Evolutionary conservation across 148 eudicot genomes (phyloP), one percentile per base, ranked within the genome.

Genomic region (Camellia granthamiana): DNA sequence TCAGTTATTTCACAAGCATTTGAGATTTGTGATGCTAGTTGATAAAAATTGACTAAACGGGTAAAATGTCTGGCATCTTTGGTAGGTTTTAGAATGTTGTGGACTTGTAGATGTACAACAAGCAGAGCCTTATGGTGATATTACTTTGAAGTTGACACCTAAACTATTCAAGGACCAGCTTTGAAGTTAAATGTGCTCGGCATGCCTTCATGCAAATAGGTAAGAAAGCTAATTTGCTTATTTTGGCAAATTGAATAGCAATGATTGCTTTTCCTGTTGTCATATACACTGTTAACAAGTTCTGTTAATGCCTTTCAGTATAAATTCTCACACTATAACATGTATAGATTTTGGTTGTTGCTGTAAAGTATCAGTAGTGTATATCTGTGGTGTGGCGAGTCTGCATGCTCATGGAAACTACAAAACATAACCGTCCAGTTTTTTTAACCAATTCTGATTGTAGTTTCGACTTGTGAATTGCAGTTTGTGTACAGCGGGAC

Each of bases 51-150:
- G 41, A 38, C 10, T 52, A 12, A 30, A 66, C 47, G 13, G 52
- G 7, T 59, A 69, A 30, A 15, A 47, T 21, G 14, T 70, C 13
- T 72, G 41, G 75, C 60, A 19, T 30, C 14, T n/a, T 56, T 65
- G 23, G 43, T 82, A 96, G 99, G 97, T 90, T 66, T 81, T 96
- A 84, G 88, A 89, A 77, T 59, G 64, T 81, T 54, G 51, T 74
- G 92, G 86, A 62, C 82, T 87, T 67, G 87, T 93, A 41, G 94
- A 91, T 77, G 84, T 87, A 11, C 80, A 87, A 55, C 98, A 96
- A 86, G 89, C 88, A 38, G 91, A 89, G 46, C 88, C 97, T 3
- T 96, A 89, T 74, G 93, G 87, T 43, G 93, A 92, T 85, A 91
- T 96, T 46, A 81, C 74, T 47, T 56, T 96, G 82, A 87, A 74